Evolutionary conservation across 371 early-diverging fungal species (phyloP), one percentile per base, ranked within the genome.

Genomic region (Basidiobolus meristosporus): DNA sequence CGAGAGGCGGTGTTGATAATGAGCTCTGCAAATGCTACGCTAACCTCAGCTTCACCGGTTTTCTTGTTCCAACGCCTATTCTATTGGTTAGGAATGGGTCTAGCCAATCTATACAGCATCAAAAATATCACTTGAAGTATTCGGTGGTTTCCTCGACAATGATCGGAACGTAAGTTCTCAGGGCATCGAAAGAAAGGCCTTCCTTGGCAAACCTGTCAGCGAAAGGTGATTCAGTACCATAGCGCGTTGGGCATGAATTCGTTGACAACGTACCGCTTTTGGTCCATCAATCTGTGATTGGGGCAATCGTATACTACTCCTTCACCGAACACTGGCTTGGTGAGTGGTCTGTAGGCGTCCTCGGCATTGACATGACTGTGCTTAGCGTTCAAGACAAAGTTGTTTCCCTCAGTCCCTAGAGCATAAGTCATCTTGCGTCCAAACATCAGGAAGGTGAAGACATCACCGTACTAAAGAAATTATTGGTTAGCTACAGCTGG

Each of bases 291-390:
- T 40, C 83, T 64, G 43, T 69, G 51, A 62, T 92, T 91, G 17
- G 80, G 80, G 37, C 85, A 86, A 63, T 93, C 97, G 62, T 93
- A 96, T n/a, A 93, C 92, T 21, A 93, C 92, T 21, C 81, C 89
- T 46, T 62, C 68, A 39, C 97, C 97, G 62, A 96, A 96, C 22
- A 93, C 93, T 15, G 89, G 88, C 35, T 79, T 86, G 10, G 95
- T 96, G 65, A 96, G 70, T 28, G 71, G 69, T 46, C 72, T 80
- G 63, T 96, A 96, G 28, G 92, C 92, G 28, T 80, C 90, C 52
- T 92, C 95, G 30, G 95, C 93, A 31, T 84, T 82, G 40, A 85
- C 88, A 46, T 81, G 43, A 44, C 80, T 75, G 42, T 84, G 63
- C 52, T 85, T 87, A 38, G 78, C 80, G 65, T 96, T 96, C 63